A percentile compares a stretch with the other conserved stretches of the same genome.
Evolutionary conservation across 768 basidiomycete genomes (phyloP).

Genomic region (Tricholoma sp.): DNA sequence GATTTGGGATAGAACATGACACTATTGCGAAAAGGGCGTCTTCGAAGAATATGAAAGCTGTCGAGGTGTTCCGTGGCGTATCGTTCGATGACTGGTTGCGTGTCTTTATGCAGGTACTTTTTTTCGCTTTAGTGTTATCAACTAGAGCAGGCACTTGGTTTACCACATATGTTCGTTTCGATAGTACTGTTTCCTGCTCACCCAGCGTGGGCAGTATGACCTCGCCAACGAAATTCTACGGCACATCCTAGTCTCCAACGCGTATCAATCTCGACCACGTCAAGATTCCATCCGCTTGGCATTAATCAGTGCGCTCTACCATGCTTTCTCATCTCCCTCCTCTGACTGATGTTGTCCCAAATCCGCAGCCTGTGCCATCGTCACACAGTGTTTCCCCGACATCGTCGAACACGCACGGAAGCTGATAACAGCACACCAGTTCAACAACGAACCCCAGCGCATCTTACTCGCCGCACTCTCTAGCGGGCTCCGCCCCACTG

Average conservation of each 20-base stretch:
- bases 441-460: constrained; percentile 82
- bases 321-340: not conserved
- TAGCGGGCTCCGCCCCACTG: constrained; percentile 64
- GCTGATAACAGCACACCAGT: constrained; percentile 71
- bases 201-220: constrained; percentile 56
- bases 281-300: constrained; percentile 75
- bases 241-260: constrained; percentile 71
- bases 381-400: constrained; percentile 45
- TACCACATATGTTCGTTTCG: not conserved
- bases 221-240: constrained; percentile 70
- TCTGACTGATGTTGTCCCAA: constrained; percentile 1
- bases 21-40: constrained; percentile 44
- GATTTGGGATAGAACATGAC: constrained; percentile 44
- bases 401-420: constrained; percentile 76
- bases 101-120: constrained; percentile 74
- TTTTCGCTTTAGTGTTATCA: no score
- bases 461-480: constrained; percentile 71
- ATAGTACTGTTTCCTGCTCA: constrained; percentile 73
- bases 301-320: constrained; percentile 56
- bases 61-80: constrained; percentile 76
- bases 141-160: no score
- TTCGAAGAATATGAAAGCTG: constrained; percentile 30
- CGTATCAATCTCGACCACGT: constrained; percentile 54
- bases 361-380: constrained; percentile 65
- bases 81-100: constrained; percentile 82